Conservation (phyloP, 768 basidiomycete species). For the Arthromyces matolae region DNA sequence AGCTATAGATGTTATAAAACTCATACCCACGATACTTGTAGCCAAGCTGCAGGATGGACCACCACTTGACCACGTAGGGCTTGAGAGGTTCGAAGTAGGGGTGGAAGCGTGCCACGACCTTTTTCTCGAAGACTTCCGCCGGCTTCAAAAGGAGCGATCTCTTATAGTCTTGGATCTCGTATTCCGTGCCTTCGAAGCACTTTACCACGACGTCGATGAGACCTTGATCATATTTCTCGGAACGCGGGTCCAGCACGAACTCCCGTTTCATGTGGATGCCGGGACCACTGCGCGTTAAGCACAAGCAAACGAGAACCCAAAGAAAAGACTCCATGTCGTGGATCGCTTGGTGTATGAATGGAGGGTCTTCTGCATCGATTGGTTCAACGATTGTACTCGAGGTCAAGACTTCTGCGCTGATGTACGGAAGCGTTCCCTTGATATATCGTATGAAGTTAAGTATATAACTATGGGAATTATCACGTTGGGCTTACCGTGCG, state of each 20-base stretch:
- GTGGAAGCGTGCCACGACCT: no score
- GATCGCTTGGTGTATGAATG: neutral
- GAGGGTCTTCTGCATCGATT: neutral
- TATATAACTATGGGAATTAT: no score
- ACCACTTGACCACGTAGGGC: constrained; percentile 2
- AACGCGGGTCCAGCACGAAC: neutral
- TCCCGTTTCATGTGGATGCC: constrained; percentile 2
- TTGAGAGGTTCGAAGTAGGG: constrained; percentile 1
- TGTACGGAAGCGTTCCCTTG: neutral
- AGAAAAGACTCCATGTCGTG: constrained; percentile 22
- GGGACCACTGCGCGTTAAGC: constrained; percentile 16
- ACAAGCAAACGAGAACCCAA: constrained; percentile 19
- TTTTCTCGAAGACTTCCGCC: neutral
- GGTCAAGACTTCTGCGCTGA: neutral
- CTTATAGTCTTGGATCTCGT: neutral
- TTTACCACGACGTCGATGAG: neutral
- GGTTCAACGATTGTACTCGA: no score
- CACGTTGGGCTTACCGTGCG: neutral
- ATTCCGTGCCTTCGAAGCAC: neutral
- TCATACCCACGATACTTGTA: neutral
- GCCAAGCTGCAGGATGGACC: neutral
- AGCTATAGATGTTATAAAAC: neutral
- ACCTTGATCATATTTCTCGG: neutral
- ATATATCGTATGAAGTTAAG: neutral
- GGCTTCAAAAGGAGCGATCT: neutral